A percentile compares a stretch with the other conserved stretches of the same genome.
These are phyloP conservation scores for Holtermannia corniformis DNA, from an alignment of 768 basidiomycete genomes.

Conservation along the genomic window DNA sequence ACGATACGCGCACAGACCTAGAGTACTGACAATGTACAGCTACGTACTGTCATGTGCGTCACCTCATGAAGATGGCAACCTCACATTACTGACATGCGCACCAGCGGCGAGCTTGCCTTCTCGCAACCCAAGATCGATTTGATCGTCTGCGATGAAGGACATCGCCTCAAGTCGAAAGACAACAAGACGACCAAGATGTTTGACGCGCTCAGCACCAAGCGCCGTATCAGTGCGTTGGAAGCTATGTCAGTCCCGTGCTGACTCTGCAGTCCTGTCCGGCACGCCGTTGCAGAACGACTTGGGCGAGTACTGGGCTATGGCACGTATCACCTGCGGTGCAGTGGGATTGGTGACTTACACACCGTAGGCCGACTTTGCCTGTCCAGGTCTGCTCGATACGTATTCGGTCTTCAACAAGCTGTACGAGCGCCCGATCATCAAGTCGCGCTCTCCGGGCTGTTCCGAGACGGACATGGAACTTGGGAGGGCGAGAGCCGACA, in stretches of 20 bases:
- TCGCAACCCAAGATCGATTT: slow-evolving; percentile 71
- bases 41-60: slow-evolving; percentile 69
- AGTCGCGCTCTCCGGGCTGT: slow-evolving; percentile 69
- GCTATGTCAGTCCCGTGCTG: background rate
- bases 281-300: slow-evolving; percentile 97
- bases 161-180: slow-evolving; percentile 81
- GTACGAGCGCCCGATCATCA: slow-evolving; percentile 80
- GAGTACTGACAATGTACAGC: slow-evolving; percentile 19
- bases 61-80: background rate
- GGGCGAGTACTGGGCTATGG: slow-evolving; percentile 93
- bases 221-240: slow-evolving; percentile 52
- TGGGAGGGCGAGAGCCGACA: slow-evolving; percentile 65
- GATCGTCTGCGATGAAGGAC: slow-evolving; percentile 96
- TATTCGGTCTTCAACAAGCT: slow-evolving; percentile 46
- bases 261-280: slow-evolving; percentile 60
- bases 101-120: slow-evolving; percentile 39
- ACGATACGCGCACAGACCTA: background rate
- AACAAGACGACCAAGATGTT: slow-evolving; percentile 80
- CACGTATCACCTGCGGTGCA: slow-evolving; percentile 39
- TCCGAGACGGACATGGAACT: slow-evolving; percentile 61
- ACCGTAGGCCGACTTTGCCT: slow-evolving; percentile 76
- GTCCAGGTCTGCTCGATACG: slow-evolving; percentile 68
- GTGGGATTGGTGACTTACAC: background rate
- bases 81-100: no score
- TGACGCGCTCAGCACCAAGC: slow-evolving; percentile 59